Percentiles rank a stretch among this genome's conserved stretches.
Conservation (phyloP, 176 grass and related monocot species). For the Dendrocalamus sinicus region DNA sequence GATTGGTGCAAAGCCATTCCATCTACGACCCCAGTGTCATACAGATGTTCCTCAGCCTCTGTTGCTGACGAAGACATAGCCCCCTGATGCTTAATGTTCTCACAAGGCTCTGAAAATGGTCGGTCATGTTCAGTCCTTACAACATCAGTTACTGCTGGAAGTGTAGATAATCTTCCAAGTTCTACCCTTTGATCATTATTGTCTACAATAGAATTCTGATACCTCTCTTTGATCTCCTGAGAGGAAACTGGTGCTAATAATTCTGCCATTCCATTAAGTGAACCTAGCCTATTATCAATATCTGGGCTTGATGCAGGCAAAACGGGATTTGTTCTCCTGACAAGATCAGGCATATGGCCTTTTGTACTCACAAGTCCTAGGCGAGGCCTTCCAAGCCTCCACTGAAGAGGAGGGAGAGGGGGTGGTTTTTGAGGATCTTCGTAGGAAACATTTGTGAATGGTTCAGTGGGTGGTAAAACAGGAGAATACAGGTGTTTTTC, state of each 20-base stretch:
- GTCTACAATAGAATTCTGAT: conserved; percentile 21
- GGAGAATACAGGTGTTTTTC: conserved; percentile 11
- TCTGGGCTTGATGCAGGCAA: conserved; percentile 25
- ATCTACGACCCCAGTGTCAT: conserved; percentile 15
- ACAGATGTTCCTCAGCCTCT: conserved; percentile 25
- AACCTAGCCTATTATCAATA: conserved; percentile 18
- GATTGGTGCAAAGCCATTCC: conserved; percentile 16
- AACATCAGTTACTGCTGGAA: conserved; percentile 20
- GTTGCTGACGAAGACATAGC: conserved; percentile 10
- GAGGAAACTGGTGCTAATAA: conserved; percentile 28
- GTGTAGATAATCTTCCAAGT: conserved; percentile 12
- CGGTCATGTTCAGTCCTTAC: conserved; percentile 32
- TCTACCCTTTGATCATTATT: conserved; percentile 42
- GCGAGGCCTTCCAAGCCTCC: conserved; percentile 74
- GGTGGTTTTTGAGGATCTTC: conserved; percentile 65
- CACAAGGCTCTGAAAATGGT: conserved; percentile 32
- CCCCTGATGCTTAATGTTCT: conserved; percentile 28
- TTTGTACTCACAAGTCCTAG: conserved; percentile 39
- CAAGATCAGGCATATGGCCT: conserved; percentile 39
- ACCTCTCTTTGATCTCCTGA: conserved; percentile 5
- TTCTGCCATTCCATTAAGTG: conserved; percentile 29
- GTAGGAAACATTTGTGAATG: conserved; percentile 46
- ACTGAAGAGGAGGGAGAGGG: conserved; percentile 91
- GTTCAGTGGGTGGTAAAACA: conserved; percentile 17
- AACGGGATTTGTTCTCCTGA: conserved; percentile 30